phyloP scores from a whole-genome alignment of 1,139 yeast genomes.

The Diutina rugosa region DNA sequence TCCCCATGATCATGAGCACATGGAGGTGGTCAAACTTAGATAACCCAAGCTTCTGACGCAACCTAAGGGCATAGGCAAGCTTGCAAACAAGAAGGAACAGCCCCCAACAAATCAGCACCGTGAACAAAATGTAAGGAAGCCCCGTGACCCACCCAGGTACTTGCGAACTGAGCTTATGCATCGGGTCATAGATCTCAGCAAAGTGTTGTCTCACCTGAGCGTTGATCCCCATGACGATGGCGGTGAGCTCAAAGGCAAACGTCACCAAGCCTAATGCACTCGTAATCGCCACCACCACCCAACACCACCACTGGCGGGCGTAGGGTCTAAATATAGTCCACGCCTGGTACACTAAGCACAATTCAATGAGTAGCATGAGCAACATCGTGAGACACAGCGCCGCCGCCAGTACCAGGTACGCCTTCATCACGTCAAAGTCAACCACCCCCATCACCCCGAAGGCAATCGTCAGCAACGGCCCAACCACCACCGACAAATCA shows the following conservation, averaged over 20 bases:
- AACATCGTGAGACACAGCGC: not conserved
- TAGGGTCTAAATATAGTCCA: not conserved
- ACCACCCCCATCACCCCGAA: not conserved
- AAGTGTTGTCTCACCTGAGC: not conserved
- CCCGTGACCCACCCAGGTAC: conserved; percentile 10
- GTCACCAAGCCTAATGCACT: not conserved
- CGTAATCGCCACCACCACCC: not conserved
- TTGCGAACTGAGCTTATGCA: not conserved
- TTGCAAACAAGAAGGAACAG: conserved; percentile 48
- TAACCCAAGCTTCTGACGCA: conserved; percentile 65
- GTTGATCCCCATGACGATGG: not conserved
- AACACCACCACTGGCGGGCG: not conserved
- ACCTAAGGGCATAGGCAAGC: conserved; percentile 50
- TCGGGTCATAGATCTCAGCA: not conserved
- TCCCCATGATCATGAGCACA: conserved; percentile 62
- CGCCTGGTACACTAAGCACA: not conserved
- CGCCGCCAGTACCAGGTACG: not conserved
- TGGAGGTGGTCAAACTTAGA: conserved; percentile 76
- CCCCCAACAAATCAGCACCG: conserved; percentile 53
- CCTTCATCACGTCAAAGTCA: not conserved
- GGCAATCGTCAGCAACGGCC: not conserved
- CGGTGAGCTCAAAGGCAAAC: not conserved
- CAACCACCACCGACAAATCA: not conserved
- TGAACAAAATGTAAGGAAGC: conserved; percentile 49
- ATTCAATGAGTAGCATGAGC: not conserved